Evolutionary conservation across 2,329 filamentous ascomycete genomes (phyloP), one percentile per base, ranked within the genome.

Genomic region (Trichoderma gracile): DNA sequence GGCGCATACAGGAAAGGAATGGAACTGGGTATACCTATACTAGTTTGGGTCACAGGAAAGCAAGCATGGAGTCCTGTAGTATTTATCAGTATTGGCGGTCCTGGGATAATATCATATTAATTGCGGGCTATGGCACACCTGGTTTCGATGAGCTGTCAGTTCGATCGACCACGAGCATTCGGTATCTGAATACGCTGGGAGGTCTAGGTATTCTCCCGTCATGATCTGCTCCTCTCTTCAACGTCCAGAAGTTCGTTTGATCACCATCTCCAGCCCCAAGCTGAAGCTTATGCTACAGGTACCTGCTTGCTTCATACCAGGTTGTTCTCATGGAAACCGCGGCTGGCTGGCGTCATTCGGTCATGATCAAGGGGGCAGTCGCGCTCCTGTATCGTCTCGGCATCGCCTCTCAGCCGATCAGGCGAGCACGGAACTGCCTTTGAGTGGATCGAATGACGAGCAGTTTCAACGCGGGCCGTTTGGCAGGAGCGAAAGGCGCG

Each of bases 51-150:
- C 40, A 58, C 19, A 23, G 58, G 59, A 46, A 62, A 62, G 59
- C 59, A 27, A 62, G 59, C 59, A 54, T 38, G 59, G 49, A 53
- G 59, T 62, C 49, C 45, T 62, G 40, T 62, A 61, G 57, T 62
- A 30, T 38, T 62, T 25, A 54, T 21, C 42, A 62, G 49, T 54
- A 25, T 62, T 46, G 38, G 30, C n/a, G 23, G 46, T 52, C 38
- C 47, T 52, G 40, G 33, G 33, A 53, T 52, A 61, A 21, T 52
- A 52, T 52, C 17, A 52, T 38, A 52, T 21, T 61, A 53, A 61
- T 61, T 52, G 47, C 47, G 25, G 47, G 47, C 47, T 14, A 52
- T 49, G 46, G 17, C 57, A 25, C 38, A 23, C 21, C 46, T 33
- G 46, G 27, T 42, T 38, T 12, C n/a, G 42, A 42, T 40, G 40